phyloP scores from a whole-genome alignment of 257 asterid species.

The Solanum chmielewskii region DNA sequence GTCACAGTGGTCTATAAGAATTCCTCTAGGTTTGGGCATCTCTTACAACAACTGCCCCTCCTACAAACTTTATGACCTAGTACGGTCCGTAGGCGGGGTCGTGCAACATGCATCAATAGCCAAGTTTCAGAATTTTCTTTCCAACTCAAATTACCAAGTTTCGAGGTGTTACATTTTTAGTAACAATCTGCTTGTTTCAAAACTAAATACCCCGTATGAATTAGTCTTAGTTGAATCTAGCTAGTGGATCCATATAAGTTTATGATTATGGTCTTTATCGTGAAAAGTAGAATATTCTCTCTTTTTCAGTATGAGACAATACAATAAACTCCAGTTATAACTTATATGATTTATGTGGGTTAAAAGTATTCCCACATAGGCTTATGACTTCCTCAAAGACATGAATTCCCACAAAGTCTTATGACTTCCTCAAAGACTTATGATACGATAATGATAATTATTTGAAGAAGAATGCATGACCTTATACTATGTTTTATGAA shows the following conservation, averaged over 20 bases:
- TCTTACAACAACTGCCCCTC: background rate
- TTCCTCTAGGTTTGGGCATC: background rate
- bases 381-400: background rate
- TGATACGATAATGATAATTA: too few relatives aligned
- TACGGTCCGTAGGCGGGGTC: background rate
- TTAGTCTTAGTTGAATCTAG: background rate
- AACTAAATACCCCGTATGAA: background rate
- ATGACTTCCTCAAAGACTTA: background rate
- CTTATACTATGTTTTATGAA: background rate
- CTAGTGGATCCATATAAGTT: background rate
- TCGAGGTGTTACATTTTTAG: background rate
- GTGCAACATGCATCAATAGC: background rate
- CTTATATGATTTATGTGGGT: background rate
- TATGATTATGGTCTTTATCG: background rate
- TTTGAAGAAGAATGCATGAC: background rate
- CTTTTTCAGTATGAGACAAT: background rate
- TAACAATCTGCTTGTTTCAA: background rate
- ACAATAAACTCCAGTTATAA: background rate
- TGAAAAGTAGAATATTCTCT: background rate
- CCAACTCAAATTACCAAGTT: background rate
- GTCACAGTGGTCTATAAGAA: background rate
- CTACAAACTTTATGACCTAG: background rate
- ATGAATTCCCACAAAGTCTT: background rate
- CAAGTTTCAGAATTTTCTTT: background rate
- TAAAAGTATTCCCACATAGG: background rate